Evolutionary conservation across 129 eudicot genomes (phyloP).

Genomic region (Escallonia herrerae): DNA sequence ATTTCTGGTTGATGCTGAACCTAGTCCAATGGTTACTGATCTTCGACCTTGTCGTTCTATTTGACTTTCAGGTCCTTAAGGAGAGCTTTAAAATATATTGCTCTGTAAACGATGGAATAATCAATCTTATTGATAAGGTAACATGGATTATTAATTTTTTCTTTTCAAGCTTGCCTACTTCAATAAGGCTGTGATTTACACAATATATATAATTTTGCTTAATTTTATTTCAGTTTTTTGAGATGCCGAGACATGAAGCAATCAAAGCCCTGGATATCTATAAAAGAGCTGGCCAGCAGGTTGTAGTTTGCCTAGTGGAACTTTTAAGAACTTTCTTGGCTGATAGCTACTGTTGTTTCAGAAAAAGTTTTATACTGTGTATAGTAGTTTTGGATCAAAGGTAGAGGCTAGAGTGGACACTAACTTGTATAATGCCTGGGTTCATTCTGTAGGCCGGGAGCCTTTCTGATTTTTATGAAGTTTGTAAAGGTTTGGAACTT

Average conservation of each 20-base stretch:
- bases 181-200: not conserved
- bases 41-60: not conserved
- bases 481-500: slow-evolving; percentile 89
- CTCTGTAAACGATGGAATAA: slow-evolving; percentile 93
- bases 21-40: not conserved
- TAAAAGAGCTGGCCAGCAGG: slow-evolving; percentile 98
- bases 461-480: slow-evolving; percentile 91
- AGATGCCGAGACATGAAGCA: slow-evolving; percentile 99
- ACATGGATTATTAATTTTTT: slow-evolving; percentile 33
- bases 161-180: not conserved
- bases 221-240: slow-evolving; percentile 68
- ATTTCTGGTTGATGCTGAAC: not conserved
- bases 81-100: slow-evolving; percentile 97
- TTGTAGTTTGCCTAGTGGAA: slow-evolving; percentile 15
- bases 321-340: not conserved
- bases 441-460: slow-evolving; percentile 59
- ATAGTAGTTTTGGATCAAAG: not conserved
- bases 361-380: not conserved
- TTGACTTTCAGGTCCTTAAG: slow-evolving; percentile 64
- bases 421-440: not conserved
- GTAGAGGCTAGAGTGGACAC: not conserved
- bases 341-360: not conserved
- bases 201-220: not conserved
- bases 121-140: slow-evolving; percentile 99
- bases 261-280: slow-evolving; percentile 86